These are phyloP conservation scores for Daldinia caldariorum DNA, from an alignment of 495 filamentous ascomycete genomes.

Conservation along the genomic window DNA sequence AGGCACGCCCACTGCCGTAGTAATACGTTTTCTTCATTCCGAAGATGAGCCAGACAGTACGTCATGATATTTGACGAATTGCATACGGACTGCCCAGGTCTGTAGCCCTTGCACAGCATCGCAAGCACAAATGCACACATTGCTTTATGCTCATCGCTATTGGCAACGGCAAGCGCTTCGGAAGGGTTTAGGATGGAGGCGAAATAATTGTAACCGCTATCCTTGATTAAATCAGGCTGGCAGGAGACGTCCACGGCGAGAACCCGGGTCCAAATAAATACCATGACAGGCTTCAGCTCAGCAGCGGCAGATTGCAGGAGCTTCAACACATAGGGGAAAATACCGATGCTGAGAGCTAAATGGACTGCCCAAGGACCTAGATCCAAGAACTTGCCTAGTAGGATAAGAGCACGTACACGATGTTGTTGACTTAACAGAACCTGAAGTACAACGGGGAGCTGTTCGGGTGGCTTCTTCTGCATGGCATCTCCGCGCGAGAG, in stretches of 20 bases:
- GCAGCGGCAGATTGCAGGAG: slow-evolving; percentile 92
- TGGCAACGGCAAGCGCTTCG: slow-evolving; percentile 81
- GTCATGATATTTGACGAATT: slow-evolving; percentile 85
- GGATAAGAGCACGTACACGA: slow-evolving; percentile 87
- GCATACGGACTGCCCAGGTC: slow-evolving; percentile 89
- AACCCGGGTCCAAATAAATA: slow-evolving; percentile 98
- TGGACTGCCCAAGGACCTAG: slow-evolving; percentile 98
- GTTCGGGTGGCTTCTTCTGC: slow-evolving; percentile 85
- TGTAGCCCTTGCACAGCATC: slow-evolving; percentile 94
- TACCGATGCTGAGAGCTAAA: slow-evolving; percentile 94
- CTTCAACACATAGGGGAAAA: slow-evolving; percentile 98
- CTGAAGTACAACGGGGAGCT: slow-evolving; percentile 95
- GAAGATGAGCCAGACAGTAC: slow-evolving; percentile 81
- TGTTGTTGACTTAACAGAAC: slow-evolving; percentile 96
- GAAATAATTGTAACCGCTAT: slow-evolving; percentile 97
- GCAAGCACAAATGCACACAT: slow-evolving; percentile 99
- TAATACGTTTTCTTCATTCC: slow-evolving; percentile 84
- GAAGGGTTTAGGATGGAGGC: slow-evolving; percentile 85
- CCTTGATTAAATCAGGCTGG: slow-evolving; percentile 91
- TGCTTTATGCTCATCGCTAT: slow-evolving; percentile 91
- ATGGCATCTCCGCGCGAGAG: slow-evolving; percentile 84
- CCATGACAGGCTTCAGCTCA: slow-evolving; percentile 97
- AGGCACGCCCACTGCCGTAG: slow-evolving; percentile 96
- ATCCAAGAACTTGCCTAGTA: slow-evolving; percentile 93
- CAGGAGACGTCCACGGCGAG: slow-evolving; percentile 94